Evolutionary conservation across 2,329 filamentous ascomycete genomes (phyloP).

Genomic region (Pyrenochaeta sp.): DNA sequence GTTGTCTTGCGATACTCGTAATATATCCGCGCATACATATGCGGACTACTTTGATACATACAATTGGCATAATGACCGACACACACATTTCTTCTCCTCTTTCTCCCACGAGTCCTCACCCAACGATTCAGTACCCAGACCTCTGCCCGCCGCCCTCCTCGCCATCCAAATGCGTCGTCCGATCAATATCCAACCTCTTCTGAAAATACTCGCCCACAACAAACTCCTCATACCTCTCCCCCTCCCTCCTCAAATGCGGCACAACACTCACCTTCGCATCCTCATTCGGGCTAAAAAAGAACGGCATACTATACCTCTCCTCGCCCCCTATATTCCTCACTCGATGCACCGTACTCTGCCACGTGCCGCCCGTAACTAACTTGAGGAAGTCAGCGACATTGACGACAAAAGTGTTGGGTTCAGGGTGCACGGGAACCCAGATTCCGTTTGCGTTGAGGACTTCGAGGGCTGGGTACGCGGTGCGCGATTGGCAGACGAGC

Average conservation of each 20-base stretch:
- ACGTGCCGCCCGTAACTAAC: conserved; percentile 51
- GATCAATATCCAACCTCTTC: conserved; percentile 42
- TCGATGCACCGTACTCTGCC: conserved; percentile 52
- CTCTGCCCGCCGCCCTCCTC: conserved; percentile 13
- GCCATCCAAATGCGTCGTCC: conserved; percentile 40
- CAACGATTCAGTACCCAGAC: conserved; percentile 1
- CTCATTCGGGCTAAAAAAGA: conserved; percentile 51
- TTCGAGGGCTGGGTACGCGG: conserved; percentile 44
- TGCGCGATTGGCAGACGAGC: conserved; percentile 46
- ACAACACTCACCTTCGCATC: conserved; percentile 44
- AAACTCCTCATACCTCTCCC: conserved; percentile 38
- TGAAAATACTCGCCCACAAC: conserved; percentile 46
- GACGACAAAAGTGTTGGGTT: conserved; percentile 50
- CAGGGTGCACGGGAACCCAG: conserved; percentile 51
- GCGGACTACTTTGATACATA: neutral
- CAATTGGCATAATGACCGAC: neutral
- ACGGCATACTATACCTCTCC: conserved; percentile 53
- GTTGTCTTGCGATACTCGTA: neutral
- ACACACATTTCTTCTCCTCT: too few relatives aligned
- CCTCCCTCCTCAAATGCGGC: conserved; percentile 36
- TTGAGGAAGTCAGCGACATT: conserved; percentile 55
- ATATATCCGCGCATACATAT: neutral
- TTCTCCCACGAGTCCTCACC: neutral
- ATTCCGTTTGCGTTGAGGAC: conserved; percentile 54
- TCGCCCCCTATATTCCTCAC: conserved; percentile 51